Conservation (phyloP, 768 basidiomycete species). For the Boletus bicolor region DNA sequence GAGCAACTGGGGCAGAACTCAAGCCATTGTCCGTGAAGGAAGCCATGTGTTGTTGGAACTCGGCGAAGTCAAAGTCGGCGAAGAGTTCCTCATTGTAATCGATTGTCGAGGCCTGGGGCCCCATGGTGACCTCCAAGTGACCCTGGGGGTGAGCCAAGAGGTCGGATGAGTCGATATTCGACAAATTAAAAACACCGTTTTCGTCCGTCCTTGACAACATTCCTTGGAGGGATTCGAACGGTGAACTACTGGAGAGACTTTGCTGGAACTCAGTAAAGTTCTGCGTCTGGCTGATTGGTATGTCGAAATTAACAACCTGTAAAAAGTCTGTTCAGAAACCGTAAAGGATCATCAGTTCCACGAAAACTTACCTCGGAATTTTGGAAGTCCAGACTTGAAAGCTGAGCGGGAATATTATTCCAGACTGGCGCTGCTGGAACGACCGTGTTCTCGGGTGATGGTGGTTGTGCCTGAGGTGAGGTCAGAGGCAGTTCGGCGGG, state of each 20-base stretch:
- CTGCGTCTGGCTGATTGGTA: slow-evolving; percentile 13
- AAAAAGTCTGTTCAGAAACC: background rate
- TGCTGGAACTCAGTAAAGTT: slow-evolving; percentile 4
- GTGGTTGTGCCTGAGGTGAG: slow-evolving; percentile 1
- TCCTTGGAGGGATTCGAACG: slow-evolving; percentile 27
- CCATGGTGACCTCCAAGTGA: slow-evolving; percentile 36
- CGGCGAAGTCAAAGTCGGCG: slow-evolving; percentile 21
- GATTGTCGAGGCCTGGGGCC: background rate
- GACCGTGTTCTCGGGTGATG: background rate
- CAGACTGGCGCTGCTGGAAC: slow-evolving; percentile 3
- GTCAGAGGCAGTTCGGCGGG: background rate
- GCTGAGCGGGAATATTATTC: slow-evolving; percentile 6
- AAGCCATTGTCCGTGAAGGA: slow-evolving; percentile 1
- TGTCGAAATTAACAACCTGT: slow-evolving; percentile 12
- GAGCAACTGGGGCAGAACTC: background rate
- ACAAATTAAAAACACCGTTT: slow-evolving; percentile 36
- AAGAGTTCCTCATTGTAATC: slow-evolving; percentile 20
- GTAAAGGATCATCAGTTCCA: background rate
- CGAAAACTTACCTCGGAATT: slow-evolving; percentile 12
- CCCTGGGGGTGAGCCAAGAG: slow-evolving; percentile 36
- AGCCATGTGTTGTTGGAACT: slow-evolving; percentile 9
- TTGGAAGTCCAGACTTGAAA: background rate
- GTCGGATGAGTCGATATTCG: slow-evolving; percentile 30
- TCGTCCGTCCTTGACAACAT: slow-evolving; percentile 32
- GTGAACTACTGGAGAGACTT: background rate